Evolutionary conservation across 2,329 filamentous ascomycete genomes (phyloP), one percentile per base, ranked within the genome.

Genomic region (Aspergillus pseudonomiae): DNA sequence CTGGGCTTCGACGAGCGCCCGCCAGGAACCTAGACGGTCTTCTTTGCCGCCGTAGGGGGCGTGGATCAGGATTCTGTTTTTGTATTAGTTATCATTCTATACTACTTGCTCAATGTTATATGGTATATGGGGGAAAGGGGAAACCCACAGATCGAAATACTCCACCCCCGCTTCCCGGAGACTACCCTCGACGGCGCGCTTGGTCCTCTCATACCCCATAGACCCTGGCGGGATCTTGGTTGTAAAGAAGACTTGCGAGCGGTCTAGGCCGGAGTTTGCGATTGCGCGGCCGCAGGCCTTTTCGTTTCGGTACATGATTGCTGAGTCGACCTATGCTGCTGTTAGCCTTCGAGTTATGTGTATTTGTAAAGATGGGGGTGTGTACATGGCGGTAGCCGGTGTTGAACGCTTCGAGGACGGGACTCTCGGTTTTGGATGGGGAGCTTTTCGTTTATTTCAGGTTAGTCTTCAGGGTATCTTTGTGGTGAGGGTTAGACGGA

Each of bases 201-300:
- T 85, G 28, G 91, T 91, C 4, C 81, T 80, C n/a, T 90, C 85
- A 75, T 94, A 94, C 5, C 84, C 84, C 70, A 78, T 77, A 1
- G 82, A 82, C 73, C 89, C 91, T 63, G 84, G 87, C 1, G 87
- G 88, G 16, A 95, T 83, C 80, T 95, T 96, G 41, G 89, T 90
- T 0, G 92, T 95, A 75, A 92, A 94, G 77, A 92, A 92, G 59
- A 95, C 81, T 71, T 94, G 88, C 62, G 89, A 85, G 6, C 92
- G 85, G 66, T 82, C 84, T 32, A 93, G 74, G 0, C 80, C 82
- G 0, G 80, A 70, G 0, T 76, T 79, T 66, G 87, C 86, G 65
- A 95, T 89, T 10, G 90, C 89, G 36, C 82, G 79, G 1, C 91
- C 91, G 16, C 89, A 87, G 68, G 91, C 85, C 41, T 81, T 81